Conservation (phyloP, 2,329 filamentous ascomycete species). For the Aurifilum marmelostoma region DNA sequence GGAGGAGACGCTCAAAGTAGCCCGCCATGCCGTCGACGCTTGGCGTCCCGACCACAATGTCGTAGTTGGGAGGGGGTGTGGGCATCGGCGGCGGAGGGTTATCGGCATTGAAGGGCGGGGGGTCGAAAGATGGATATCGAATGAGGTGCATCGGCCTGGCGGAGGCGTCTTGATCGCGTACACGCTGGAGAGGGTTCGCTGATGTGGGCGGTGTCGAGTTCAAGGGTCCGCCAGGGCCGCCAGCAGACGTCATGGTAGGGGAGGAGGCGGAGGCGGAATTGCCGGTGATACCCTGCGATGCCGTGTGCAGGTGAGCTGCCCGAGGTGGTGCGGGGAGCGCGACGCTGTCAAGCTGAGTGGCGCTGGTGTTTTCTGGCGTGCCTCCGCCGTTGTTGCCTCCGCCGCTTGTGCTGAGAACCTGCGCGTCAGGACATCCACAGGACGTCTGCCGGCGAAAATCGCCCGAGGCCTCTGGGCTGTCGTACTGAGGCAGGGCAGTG, state of each 20-base stretch:
- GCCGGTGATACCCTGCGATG: slow-evolving; percentile 26
- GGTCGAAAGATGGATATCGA: slow-evolving; percentile 82
- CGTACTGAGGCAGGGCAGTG: slow-evolving; percentile 81
- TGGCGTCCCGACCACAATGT: slow-evolving; percentile 71
- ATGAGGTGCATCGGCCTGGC: slow-evolving; percentile 82
- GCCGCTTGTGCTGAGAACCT: slow-evolving; percentile 57
- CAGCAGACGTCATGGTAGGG: slow-evolving; percentile 29
- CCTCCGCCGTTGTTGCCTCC: not conserved
- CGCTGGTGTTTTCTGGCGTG: slow-evolving; percentile 63
- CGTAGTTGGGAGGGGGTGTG: slow-evolving; percentile 85
- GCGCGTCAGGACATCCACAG: slow-evolving; percentile 59
- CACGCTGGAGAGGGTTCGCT: slow-evolving; percentile 40
- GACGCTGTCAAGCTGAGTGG: slow-evolving; percentile 47
- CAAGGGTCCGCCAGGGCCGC: slow-evolving; percentile 21
- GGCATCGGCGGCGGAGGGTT: slow-evolving; percentile 68
- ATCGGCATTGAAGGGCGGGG: slow-evolving; percentile 84
- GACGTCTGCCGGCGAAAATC: slow-evolving; percentile 51
- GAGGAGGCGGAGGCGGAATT: slow-evolving; percentile 19
- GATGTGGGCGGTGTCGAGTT: slow-evolving; percentile 31
- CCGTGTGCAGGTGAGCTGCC: slow-evolving; percentile 55
- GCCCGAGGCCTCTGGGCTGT: slow-evolving; percentile 56
- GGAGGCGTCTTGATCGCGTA: slow-evolving; percentile 40
- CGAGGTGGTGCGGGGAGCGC: slow-evolving; percentile 55
- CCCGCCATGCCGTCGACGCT: slow-evolving; percentile 75
- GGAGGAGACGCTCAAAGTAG: slow-evolving; percentile 81